Evolutionary conservation across 1,284 basidiomycete genomes (phyloP), one percentile per base, ranked within the genome.

Genomic region (Ustilago shanxiensis): DNA sequence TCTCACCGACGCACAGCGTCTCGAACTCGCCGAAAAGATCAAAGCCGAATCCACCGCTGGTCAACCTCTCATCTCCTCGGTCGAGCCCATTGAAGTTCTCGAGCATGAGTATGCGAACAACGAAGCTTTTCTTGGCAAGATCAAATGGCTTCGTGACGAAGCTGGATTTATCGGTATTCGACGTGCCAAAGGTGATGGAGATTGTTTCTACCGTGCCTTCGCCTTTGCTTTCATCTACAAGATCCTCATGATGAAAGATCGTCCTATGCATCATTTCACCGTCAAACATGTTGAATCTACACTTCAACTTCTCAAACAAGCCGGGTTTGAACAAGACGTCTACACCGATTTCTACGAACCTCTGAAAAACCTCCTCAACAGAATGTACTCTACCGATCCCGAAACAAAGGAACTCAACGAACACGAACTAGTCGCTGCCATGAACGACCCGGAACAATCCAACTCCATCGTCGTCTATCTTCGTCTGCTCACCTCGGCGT

Each of bases 131-230:
- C 39, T 74, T 3, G 59, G 63, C 41, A 80, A 83, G 62, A 66
- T 80, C 35, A 67, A 62, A n/a, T 84, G 81, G 80, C 67, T 84
- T 9, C 65, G 65, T 29, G 58, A 77, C 3, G 24, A 77, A 39
- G 69, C 69, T 7, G 63, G 71, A 1, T 84, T 79, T 55, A 67
- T 67, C 47, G 78, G 80, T 4, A 63, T 83, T 9, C 75, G 81
- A 18, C 60, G 77, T 0, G 64, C 77, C 3, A 74, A 76, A n/a
- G 79, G 82, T 2, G 83, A 84, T 72, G 83, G 83, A 0, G 81
- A 83, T 47, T 84, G 83, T 68, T 84, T 84, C 72, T 83, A 84
- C 62, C 72, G 83, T 11, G 75, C 79, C 0, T 82, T 84, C 24
- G 81, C 76, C 1, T 84, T 83, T 56, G 77, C 79, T 2, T 81